phyloP scores from a whole-genome alignment of 139 green algal genomes.

The Yamagishiella unicocca region DNA sequence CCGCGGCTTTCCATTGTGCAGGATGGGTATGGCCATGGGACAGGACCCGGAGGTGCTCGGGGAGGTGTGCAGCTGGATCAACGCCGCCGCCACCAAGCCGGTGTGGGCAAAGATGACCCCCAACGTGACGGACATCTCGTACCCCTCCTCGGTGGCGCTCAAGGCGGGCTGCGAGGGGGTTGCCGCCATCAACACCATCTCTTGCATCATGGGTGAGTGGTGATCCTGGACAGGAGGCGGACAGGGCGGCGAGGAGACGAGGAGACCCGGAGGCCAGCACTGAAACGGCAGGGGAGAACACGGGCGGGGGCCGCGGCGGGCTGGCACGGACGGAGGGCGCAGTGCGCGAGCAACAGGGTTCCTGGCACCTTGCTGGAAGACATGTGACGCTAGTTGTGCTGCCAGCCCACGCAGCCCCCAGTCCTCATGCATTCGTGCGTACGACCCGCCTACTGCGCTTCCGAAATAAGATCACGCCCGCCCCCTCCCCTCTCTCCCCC shows the following conservation, averaged over 20 bases:
- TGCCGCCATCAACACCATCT: slow-evolving; percentile 89
- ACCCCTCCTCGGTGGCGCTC: slow-evolving; percentile 71
- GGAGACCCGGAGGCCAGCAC: too few species aligned
- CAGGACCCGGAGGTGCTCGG: slow-evolving; percentile 69
- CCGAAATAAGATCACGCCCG: neutral
- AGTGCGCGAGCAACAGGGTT: too few species aligned
- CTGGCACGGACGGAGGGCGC: too few species aligned
- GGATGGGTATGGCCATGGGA: slow-evolving; percentile 91
- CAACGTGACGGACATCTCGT: slow-evolving; percentile 97
- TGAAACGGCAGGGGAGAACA: too few species aligned
- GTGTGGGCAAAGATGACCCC: slow-evolving; percentile 99
- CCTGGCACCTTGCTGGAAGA: too few species aligned
- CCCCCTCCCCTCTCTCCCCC: neutral
- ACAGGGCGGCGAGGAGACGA: neutral
- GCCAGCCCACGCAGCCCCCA: too few species aligned
- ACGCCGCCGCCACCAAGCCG: slow-evolving; percentile 82
- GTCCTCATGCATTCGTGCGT: too few species aligned
- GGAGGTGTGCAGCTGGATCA: slow-evolving; percentile 96
- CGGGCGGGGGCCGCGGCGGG: too few species aligned
- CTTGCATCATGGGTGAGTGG: slow-evolving; percentile 56
- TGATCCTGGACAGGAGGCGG: too few species aligned
- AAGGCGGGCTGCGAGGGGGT: slow-evolving; percentile 75
- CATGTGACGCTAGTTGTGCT: too few species aligned
- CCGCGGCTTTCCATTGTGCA: too few species aligned
- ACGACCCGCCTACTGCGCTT: too few species aligned